phyloP scores from a whole-genome alignment of 176 grass and related monocot genomes.

The Hordeum marinum region DNA sequence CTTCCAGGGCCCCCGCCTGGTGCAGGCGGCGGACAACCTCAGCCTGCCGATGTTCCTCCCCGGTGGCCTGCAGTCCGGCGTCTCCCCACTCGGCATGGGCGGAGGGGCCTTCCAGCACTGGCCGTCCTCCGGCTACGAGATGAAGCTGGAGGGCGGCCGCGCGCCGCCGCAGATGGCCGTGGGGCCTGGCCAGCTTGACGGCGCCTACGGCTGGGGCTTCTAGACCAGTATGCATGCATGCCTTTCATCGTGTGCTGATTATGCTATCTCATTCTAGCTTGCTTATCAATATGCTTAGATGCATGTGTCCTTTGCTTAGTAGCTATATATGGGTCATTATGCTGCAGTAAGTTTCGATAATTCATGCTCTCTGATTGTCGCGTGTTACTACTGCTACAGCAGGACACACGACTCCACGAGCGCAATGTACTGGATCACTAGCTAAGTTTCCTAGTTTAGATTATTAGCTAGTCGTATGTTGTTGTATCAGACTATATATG shows the following conservation, averaged over 20 bases:
- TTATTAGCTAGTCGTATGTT: neutral
- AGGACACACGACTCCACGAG: neutral
- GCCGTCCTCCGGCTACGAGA: slow-evolving; percentile 26
- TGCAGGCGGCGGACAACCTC: slow-evolving; percentile 42
- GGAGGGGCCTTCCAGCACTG: slow-evolving; percentile 15
- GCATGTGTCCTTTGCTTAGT: neutral
- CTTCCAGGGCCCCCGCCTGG: slow-evolving; percentile 42
- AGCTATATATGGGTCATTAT: neutral
- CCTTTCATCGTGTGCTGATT: neutral
- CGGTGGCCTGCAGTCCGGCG: neutral
- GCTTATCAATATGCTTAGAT: neutral
- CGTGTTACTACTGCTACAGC: neutral
- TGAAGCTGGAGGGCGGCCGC: slow-evolving; percentile 38
- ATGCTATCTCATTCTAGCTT: neutral
- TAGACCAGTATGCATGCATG: slow-evolving; percentile 1
- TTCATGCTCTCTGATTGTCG: neutral
- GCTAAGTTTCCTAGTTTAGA: neutral
- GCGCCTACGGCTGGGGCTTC: slow-evolving; percentile 48
- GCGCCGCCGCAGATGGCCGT: slow-evolving; percentile 38
- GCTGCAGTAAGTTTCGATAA: neutral
- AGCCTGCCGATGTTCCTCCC: slow-evolving; percentile 52
- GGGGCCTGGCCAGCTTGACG: slow-evolving; percentile 58
- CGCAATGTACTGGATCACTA: neutral
- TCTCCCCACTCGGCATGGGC: neutral
- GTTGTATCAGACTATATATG: neutral